These are phyloP conservation scores for Aureobasidium sp. DNA, from an alignment of 2,329 filamentous ascomycete genomes.

Conservation along the genomic window DNA sequence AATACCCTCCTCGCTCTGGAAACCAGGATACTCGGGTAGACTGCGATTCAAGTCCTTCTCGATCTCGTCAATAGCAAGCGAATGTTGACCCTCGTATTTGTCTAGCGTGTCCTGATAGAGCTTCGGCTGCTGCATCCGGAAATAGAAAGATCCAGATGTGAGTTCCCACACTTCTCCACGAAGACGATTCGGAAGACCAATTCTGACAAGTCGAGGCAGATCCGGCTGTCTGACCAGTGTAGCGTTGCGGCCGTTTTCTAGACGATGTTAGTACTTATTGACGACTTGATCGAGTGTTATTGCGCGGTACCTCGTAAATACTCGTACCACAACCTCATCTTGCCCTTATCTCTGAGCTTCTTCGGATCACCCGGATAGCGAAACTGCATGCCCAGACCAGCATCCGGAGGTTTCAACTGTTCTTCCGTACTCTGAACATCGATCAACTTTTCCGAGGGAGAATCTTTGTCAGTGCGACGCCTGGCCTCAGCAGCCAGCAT, in stretches of 20 bases:
- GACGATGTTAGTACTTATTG: background rate
- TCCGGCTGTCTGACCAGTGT: constrained; percentile 96
- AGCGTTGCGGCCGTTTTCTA: constrained; percentile 92
- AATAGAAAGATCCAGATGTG: constrained; percentile 89
- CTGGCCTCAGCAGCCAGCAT: constrained; percentile 59
- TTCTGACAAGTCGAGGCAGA: constrained; percentile 97
- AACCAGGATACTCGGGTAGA: constrained; percentile 96
- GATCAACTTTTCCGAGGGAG: constrained; percentile 52
- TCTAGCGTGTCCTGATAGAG: constrained; percentile 85
- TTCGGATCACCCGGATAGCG: constrained; percentile 95
- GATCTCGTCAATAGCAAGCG: constrained; percentile 97
- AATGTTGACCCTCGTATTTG: constrained; percentile 87
- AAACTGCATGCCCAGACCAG: constrained; percentile 92
- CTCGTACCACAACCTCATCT: constrained; percentile 98
- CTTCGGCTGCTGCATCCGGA: constrained; percentile 86
- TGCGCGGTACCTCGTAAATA: constrained; percentile 69
- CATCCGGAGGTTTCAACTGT: constrained; percentile 74
- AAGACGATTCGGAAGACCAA: constrained; percentile 92
- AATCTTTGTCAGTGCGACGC: constrained; percentile 35
- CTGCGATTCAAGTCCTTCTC: constrained; percentile 98
- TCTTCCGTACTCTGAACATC: constrained; percentile 23
- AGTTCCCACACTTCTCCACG: constrained; percentile 97
- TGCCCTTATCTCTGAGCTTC: constrained; percentile 93
- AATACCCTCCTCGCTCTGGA: constrained; percentile 97
- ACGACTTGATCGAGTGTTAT: background rate